Evolutionary conservation across 768 basidiomycete genomes (phyloP).

Genomic region (Antrodiella citrinella): DNA sequence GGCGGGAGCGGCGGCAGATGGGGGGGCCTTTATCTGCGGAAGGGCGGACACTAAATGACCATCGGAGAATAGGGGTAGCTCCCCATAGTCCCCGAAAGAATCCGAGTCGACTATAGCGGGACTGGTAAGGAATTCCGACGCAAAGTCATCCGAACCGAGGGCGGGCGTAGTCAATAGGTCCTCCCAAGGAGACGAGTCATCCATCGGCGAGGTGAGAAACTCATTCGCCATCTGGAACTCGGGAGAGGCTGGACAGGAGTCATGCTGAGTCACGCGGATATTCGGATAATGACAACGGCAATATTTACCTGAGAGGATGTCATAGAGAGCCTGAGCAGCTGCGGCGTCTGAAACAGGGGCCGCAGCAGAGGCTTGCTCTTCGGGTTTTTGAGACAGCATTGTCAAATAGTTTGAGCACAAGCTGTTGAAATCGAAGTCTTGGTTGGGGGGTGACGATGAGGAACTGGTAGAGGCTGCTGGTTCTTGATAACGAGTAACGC

Average conservation of each 20-base stretch:
- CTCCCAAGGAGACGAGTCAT: constrained; percentile 36
- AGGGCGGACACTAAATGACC: constrained; percentile 5
- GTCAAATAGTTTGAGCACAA: constrained; percentile 58
- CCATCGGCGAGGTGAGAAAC: constrained; percentile 37
- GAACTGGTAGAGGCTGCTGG: constrained; percentile 23
- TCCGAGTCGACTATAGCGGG: constrained; percentile 31
- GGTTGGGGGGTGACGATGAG: constrained; percentile 17
- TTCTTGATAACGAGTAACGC: constrained; percentile 41
- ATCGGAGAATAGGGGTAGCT: constrained; percentile 25
- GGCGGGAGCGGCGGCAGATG: constrained; percentile 7
- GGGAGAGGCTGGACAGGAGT: constrained; percentile 28
- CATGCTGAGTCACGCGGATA: constrained; percentile 1
- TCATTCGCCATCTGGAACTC: constrained; percentile 29
- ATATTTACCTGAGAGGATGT: constrained; percentile 30
- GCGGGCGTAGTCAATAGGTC: constrained; percentile 38
- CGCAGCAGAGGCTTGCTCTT: constrained; percentile 22
- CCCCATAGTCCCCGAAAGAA: constrained; percentile 22
- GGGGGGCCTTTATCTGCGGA: constrained; percentile 15
- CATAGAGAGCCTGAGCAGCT: constrained; percentile 30
- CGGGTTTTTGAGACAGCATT: constrained; percentile 45
- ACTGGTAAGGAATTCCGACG: constrained; percentile 34
- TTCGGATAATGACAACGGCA: not conserved
- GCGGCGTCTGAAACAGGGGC: constrained; percentile 14
- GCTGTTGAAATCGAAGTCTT: constrained; percentile 37
- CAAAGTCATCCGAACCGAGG: constrained; percentile 27